Evolutionary conservation across 176 grass and related monocot genomes (phyloP).

Genomic region (Eleusine coracana): DNA sequence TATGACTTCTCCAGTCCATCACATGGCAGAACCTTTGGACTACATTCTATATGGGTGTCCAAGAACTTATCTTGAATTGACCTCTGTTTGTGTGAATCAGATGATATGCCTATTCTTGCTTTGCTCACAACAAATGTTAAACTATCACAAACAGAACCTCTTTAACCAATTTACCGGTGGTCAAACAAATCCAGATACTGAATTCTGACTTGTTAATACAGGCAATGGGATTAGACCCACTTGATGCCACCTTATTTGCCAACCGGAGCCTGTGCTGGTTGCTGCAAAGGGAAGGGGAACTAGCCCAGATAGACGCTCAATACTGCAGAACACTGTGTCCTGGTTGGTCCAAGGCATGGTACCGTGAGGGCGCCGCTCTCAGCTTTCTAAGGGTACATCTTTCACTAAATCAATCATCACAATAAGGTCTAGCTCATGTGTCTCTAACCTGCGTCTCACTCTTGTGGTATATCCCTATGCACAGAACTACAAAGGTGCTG

Average conservation of each 20-base stretch:
- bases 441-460: background rate
- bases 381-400: slow-evolving; percentile 12
- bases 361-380: background rate
- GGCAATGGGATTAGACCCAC: background rate
- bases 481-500: background rate
- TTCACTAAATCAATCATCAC: background rate
- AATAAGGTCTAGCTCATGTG: background rate
- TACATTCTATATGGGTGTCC: background rate
- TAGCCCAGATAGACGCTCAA: background rate
- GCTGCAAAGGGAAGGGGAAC: too few species aligned
- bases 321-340: background rate
- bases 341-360: slow-evolving; percentile 21
- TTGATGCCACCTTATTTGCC: slow-evolving; percentile 1
- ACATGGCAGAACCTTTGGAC: too few species aligned
- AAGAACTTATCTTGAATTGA: background rate
- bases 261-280: slow-evolving; percentile 9
- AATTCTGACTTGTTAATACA: background rate
- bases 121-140: too few species aligned
- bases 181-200: background rate
- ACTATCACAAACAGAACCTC: too few species aligned
- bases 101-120: background rate
- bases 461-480: background rate
- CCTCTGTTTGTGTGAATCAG: background rate
- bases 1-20: background rate
- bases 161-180: background rate